phyloP scores from a whole-genome alignment of 2,329 filamentous ascomycete species.

The Penicillium nordicum region DNA sequence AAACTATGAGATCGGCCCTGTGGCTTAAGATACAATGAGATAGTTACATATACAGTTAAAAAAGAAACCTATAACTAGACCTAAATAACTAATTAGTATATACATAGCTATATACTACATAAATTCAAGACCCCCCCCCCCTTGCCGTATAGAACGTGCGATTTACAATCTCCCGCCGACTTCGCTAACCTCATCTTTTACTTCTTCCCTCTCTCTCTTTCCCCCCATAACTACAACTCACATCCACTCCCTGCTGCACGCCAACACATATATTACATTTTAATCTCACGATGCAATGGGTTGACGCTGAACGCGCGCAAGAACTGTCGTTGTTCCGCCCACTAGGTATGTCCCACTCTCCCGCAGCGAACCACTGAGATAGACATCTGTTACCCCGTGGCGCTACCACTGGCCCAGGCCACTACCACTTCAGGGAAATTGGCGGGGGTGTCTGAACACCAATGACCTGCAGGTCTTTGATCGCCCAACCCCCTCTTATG shows the following conservation, averaged over 20 bases:
- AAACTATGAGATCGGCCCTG: slow-evolving; percentile 4
- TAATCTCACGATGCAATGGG: slow-evolving; percentile 25
- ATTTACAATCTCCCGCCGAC: slow-evolving; percentile 1
- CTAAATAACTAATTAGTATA: background rate
- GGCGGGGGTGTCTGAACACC: slow-evolving; percentile 7
- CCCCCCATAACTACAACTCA: background rate
- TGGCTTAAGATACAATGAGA: background rate
- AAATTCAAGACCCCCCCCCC: background rate
- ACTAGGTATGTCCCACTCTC: slow-evolving; percentile 38
- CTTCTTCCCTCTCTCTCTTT: background rate
- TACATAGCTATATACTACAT: too few relatives aligned
- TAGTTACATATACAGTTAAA: slow-evolving; percentile 6
- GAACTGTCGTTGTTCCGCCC: slow-evolving; percentile 45
- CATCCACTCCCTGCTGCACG: background rate
- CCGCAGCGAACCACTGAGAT: slow-evolving; percentile 33
- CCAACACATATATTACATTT: background rate
- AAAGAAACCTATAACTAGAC: background rate
- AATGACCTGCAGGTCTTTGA: slow-evolving; percentile 1
- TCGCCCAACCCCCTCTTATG: background rate
- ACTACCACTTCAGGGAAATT: slow-evolving; percentile 6
- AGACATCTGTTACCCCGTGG: slow-evolving; percentile 31
- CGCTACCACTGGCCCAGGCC: slow-evolving; percentile 30
- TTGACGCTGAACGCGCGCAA: slow-evolving; percentile 41
- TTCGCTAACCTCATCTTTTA: background rate
- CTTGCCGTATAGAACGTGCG: background rate